Conservation (phyloP, 176 grass and related monocot genomes). For the Bromus sterilis region DNA sequence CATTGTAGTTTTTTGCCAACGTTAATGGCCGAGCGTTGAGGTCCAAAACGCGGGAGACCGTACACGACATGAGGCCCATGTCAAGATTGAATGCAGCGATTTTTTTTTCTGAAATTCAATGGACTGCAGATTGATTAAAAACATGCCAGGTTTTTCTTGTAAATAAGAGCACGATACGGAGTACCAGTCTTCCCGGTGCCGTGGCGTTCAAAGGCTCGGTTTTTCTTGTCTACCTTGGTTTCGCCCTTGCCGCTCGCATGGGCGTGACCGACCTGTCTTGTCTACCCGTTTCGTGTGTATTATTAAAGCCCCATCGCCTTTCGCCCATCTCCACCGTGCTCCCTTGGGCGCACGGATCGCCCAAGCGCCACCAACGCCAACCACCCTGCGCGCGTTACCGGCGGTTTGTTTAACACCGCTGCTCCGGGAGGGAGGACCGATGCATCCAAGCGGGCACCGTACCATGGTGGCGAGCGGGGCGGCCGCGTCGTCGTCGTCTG, state of each 20-base stretch:
- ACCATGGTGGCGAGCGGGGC: slow-evolving; percentile 51
- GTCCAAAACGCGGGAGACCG: too few species aligned
- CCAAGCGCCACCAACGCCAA: too few species aligned
- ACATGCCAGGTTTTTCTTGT: too few species aligned
- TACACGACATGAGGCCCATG: too few species aligned
- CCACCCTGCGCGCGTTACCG: too few species aligned
- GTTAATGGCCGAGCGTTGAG: too few species aligned
- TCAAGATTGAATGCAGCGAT: too few species aligned
- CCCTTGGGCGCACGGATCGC: neutral
- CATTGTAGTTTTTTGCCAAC: too few species aligned
- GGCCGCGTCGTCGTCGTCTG: neutral
- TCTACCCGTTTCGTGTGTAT: neutral
- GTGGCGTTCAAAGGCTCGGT: slow-evolving; percentile 1
- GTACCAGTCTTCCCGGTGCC: neutral
- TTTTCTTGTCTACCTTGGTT: slow-evolving; percentile 5
- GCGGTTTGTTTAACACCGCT: neutral
- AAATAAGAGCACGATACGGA: too few species aligned
- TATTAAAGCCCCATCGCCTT: slow-evolving; percentile 20
- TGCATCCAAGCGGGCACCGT: neutral
- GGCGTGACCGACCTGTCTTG: neutral
- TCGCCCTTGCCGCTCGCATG: neutral
- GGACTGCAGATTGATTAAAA: too few species aligned
- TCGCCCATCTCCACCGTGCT: neutral
- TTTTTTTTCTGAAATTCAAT: too few species aligned
- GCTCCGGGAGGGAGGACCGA: neutral